Percentiles rank a stretch among this genome's conserved stretches.
Conservation (phyloP, 345 rosid genomes). For the Gossypium rotundifolium region DNA sequence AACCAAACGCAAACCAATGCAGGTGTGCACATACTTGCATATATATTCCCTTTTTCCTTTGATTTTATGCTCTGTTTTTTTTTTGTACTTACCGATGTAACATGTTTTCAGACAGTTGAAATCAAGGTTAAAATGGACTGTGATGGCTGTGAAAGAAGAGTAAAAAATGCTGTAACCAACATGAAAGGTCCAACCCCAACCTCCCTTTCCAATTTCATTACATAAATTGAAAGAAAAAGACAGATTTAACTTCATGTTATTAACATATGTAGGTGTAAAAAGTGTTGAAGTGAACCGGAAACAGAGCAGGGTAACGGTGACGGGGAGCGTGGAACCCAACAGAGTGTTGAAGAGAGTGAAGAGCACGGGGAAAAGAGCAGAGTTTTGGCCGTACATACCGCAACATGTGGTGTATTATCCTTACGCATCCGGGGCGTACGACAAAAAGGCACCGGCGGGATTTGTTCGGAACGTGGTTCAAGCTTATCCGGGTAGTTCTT, state of each 20-base stretch:
- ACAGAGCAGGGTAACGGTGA: conserved; percentile 48
- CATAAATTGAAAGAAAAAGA: too few relatives aligned
- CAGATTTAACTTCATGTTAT: neutral
- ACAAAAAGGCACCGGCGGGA: conserved; percentile 61
- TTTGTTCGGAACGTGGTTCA: conserved; percentile 50
- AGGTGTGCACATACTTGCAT: conserved; percentile 32
- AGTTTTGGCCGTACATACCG: conserved; percentile 72
- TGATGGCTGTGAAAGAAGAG: conserved; percentile 95
- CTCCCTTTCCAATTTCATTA: neutral
- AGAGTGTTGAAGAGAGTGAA: conserved; percentile 60
- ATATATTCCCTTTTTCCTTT: conserved; percentile 7
- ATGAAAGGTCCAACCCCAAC: conserved; percentile 47
- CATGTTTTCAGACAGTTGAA: conserved; percentile 67
- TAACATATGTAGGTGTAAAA: conserved; percentile 37
- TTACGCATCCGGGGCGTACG: conserved; percentile 46
- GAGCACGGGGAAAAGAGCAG: conserved; percentile 63
- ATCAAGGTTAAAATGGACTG: conserved; percentile 98
- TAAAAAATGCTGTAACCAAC: conserved; percentile 56
- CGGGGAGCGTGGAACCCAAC: conserved; percentile 57
- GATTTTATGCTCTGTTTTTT: neutral
- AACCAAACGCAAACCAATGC: conserved; percentile 80
- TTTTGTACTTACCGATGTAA: neutral
- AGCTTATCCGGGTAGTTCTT: conserved; percentile 41
- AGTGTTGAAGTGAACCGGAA: conserved; percentile 56
- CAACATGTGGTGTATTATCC: conserved; percentile 59